These are phyloP conservation scores for Penicillium sp. DNA, from an alignment of 2,329 filamentous ascomycete species.

Conservation along the genomic window DNA sequence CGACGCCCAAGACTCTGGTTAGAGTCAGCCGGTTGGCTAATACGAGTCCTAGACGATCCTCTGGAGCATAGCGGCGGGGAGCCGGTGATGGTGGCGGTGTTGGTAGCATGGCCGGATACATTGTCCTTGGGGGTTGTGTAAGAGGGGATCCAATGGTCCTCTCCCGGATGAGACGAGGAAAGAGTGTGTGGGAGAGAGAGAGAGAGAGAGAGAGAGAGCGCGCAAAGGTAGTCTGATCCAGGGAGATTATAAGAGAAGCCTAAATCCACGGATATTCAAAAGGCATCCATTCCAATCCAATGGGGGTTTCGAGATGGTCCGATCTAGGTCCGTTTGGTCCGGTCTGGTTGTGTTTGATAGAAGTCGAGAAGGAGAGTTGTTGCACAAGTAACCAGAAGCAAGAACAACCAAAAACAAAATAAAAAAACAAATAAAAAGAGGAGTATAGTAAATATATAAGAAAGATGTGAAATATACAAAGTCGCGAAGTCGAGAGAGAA, in stretches of 20 bases:
- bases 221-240: slow-evolving; percentile 17
- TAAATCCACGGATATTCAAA: slow-evolving; percentile 20
- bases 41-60: slow-evolving; percentile 81
- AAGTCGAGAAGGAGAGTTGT: slow-evolving; percentile 11
- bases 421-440: slow-evolving; percentile 5
- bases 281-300: slow-evolving; percentile 21
- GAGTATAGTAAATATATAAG: slow-evolving; percentile 2
- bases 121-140: slow-evolving; percentile 20
- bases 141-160: background rate
- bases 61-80: slow-evolving; percentile 61
- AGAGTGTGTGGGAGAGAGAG: background rate
- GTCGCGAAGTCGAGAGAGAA: slow-evolving; percentile 21
- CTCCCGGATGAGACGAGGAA: slow-evolving; percentile 1
- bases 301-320: slow-evolving; percentile 3
- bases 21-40: slow-evolving; percentile 81
- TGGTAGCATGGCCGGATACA: slow-evolving; percentile 47
- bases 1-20: slow-evolving; percentile 81
- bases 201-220: slow-evolving; percentile 3
- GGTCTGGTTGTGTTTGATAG: slow-evolving; percentile 10
- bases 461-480: background rate
- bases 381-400: slow-evolving; percentile 1
- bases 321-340: slow-evolving; percentile 7
- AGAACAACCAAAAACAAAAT: slow-evolving; percentile 8
- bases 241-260: slow-evolving; percentile 9
- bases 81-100: slow-evolving; percentile 47